These are phyloP conservation scores for Ramaria rubella DNA, from an alignment of 768 basidiomycete species.

Conservation along the genomic window DNA sequence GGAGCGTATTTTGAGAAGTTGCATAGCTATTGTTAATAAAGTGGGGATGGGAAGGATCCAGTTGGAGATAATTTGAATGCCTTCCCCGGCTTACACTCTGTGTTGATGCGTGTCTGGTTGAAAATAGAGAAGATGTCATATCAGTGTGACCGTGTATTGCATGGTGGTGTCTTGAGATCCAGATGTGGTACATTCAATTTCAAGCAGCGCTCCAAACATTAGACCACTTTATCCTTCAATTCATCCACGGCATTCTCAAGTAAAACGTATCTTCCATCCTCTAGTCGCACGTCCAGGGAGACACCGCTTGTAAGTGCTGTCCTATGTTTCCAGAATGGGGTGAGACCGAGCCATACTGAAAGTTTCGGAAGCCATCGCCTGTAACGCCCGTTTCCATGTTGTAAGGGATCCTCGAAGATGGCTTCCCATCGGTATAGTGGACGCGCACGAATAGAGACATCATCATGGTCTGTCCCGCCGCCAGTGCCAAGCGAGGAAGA, in stretches of 20 bases:
- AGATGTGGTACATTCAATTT: no score
- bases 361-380: constrained; percentile 45
- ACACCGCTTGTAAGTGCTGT: constrained; percentile 45
- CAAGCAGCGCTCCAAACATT: no score
- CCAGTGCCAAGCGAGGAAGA: constrained; percentile 59
- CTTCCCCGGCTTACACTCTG: no score
- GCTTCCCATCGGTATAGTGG: constrained; percentile 68
- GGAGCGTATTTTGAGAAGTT: no score
- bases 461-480: constrained; percentile 67
- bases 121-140: no score
- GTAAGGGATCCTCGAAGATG: constrained; percentile 49
- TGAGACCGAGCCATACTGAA: constrained; percentile 63
- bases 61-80: no score
- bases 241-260: constrained; percentile 19
- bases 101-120: no score
- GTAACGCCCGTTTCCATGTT: constrained; percentile 29
- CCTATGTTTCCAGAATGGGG: constrained; percentile 53
- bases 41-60: no score
- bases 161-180: no score
- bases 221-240: constrained; percentile 2
- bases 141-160: no score
- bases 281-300: constrained; percentile 51
- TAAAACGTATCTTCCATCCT: constrained; percentile 53
- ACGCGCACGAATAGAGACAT: constrained; percentile 50
- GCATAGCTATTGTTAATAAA: no score